Evolutionary conservation across 2,329 filamentous ascomycete species (phyloP), one percentile per base, ranked within the genome.

Genomic region (Claviceps sp.): DNA sequence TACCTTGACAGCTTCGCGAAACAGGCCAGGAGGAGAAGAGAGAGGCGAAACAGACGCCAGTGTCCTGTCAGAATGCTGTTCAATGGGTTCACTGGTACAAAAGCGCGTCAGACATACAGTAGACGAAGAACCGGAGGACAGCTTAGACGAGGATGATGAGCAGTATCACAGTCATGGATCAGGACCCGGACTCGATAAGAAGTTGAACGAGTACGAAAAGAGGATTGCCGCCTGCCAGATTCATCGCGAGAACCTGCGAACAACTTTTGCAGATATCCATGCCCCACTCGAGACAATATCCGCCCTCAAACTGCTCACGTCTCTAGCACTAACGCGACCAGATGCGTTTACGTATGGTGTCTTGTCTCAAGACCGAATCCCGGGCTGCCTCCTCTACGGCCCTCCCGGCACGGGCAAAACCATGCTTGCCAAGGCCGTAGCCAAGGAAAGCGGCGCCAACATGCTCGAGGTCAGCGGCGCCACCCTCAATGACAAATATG

Each of bases 271-370:
- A 24, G 87, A 95, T 64, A 85, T 98, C 19, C 88, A 95, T 60
- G 89, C 85, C 1, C 82, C 89, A 0, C 69, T 76, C 0, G 88
- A 90, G 55, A 95, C 89, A 2, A 85, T 94, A 34, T 87, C 93
- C 22, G 86, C 90, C 1, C 75, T 98, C 51, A 89, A 91, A 64
- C 88, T 89, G 5, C 76, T 97, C 49, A 98, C 93, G 0, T 88
- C 87, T 1, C 73, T 98, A 17, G 93, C 90, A 0, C 75, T 98
- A 5, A 75, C 88, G 49, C 82, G 91, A 0, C 93, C 93, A 0
- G 90, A 97, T 56, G 91, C 90, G n/a, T 98, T 97, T 68, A 84
- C 83, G 11, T 98, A 98, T 59, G 93, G 93, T 67, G 88, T 98
- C 4, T 77, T 98, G 13, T 87, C 89, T 2, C 88, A 83, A 0